Percentiles rank a stretch among this genome's conserved stretches.
These are phyloP conservation scores for Handroanthus guayacan DNA, from an alignment of 257 asterid genomes.

Conservation along the genomic window DNA sequence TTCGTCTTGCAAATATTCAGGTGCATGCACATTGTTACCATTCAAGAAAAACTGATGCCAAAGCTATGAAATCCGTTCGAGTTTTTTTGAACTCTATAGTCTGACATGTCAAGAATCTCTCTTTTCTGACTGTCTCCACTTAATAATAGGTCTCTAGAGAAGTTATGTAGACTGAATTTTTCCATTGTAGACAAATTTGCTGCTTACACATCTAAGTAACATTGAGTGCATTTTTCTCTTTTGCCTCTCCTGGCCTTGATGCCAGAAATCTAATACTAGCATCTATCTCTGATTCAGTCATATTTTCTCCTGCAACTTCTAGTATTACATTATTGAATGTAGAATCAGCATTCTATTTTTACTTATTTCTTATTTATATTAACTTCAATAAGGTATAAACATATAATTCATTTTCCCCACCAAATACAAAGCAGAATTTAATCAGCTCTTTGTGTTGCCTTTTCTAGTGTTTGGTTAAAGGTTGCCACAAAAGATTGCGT, in stretches of 20 bases:
- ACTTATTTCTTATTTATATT: background rate
- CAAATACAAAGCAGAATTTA: background rate
- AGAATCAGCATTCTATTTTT: slow-evolving; percentile 3
- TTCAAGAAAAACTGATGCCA: background rate
- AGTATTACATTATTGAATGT: slow-evolving; percentile 4
- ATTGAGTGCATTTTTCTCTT: background rate
- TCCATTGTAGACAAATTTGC: background rate
- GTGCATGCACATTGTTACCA: background rate
- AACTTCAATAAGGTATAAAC: slow-evolving; percentile 5
- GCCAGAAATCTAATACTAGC: slow-evolving; percentile 7
- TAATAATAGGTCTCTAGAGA: background rate
- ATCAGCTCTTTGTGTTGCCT: slow-evolving; percentile 19
- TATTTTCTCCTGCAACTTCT: slow-evolving; percentile 3
- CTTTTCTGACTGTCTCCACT: slow-evolving; percentile 7
- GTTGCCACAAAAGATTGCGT: slow-evolving; percentile 96
- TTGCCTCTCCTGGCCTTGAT: background rate
- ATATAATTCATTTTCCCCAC: background rate
- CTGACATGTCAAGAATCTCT: background rate
- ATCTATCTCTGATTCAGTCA: slow-evolving; percentile 4
- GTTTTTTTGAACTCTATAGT: slow-evolving; percentile 1
- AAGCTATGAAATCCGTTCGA: slow-evolving; percentile 5
- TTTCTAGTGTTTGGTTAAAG: slow-evolving; percentile 91
- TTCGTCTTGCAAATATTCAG: slow-evolving; percentile 21
- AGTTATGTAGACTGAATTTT: background rate
- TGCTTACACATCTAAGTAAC: background rate